Evolutionary conservation across 1,284 basidiomycete genomes (phyloP).

Genomic region (Ustilago hordei): DNA sequence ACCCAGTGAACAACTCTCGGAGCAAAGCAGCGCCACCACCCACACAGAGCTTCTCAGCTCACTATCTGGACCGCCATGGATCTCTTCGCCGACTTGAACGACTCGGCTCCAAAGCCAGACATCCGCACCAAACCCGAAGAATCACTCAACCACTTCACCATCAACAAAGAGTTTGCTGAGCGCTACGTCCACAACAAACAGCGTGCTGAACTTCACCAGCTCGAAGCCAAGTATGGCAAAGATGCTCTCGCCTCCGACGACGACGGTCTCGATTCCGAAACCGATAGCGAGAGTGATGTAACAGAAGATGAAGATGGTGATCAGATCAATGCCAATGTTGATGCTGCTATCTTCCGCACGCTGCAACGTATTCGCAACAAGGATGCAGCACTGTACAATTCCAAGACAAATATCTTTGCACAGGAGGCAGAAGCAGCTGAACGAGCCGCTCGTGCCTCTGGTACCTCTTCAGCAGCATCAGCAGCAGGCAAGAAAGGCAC

Average conservation of each 20-base stretch:
- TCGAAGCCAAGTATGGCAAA: conserved; percentile 62
- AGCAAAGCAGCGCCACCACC: conserved; percentile 2
- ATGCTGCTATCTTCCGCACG: conserved; percentile 93
- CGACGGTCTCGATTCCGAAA: conserved; percentile 37
- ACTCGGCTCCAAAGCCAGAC: conserved; percentile 26
- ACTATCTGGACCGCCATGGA: conserved; percentile 25
- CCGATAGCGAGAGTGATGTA: conserved; percentile 73
- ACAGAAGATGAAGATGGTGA: conserved; percentile 95
- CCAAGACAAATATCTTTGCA: conserved; percentile 67
- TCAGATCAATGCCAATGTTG: conserved; percentile 91
- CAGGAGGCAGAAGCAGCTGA: conserved; percentile 42
- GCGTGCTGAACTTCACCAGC: conserved; percentile 61
- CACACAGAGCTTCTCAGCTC: not conserved
- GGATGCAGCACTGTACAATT: conserved; percentile 86
- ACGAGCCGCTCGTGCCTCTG: conserved; percentile 27
- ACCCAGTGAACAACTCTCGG: not conserved
- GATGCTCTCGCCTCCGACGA: conserved; percentile 37
- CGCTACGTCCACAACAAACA: conserved; percentile 67
- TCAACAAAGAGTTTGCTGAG: conserved; percentile 66
- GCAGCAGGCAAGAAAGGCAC: conserved; percentile 22
- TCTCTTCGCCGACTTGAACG: conserved; percentile 25
- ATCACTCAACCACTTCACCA: conserved; percentile 54
- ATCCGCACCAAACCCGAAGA: conserved; percentile 46
- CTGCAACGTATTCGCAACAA: conserved; percentile 85
- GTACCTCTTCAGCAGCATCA: conserved; percentile 7